phyloP scores from a whole-genome alignment of 495 filamentous ascomycete genomes.

The Penicillium alfredii region DNA sequence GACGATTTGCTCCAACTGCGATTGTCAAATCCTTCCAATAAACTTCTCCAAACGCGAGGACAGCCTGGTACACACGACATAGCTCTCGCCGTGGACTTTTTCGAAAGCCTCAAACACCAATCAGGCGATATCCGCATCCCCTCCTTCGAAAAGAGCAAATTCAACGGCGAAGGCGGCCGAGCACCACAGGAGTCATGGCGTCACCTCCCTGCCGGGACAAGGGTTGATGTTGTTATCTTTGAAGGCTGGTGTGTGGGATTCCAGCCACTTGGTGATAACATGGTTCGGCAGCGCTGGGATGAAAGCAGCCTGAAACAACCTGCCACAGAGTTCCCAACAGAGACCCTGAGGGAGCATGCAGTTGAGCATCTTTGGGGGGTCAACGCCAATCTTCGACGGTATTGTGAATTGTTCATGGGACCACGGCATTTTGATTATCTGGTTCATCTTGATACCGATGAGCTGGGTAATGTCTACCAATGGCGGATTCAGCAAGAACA shows the following conservation, averaged over 20 bases:
- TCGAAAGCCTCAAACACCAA: conserved; percentile 4
- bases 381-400: conserved; percentile 8
- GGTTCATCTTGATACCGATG: conserved; percentile 13
- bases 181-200: conserved; percentile 7
- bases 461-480: conserved; percentile 15
- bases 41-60: conserved; percentile 11
- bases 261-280: conserved; percentile 5
- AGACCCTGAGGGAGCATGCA: conserved; percentile 11
- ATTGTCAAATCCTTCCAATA: conserved; percentile 6
- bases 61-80: conserved; percentile 16
- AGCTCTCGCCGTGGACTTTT: conserved; percentile 9
- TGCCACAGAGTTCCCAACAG: conserved; percentile 2
- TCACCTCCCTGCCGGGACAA: conserved; percentile 1
- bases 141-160: conserved; percentile 16
- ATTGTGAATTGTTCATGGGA: conserved; percentile 15
- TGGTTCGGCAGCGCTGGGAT: conserved; percentile 4
- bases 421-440: conserved; percentile 11
- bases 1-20: conserved; percentile 9
- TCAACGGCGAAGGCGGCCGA: conserved; percentile 15
- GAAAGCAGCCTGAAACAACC: background rate
- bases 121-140: conserved; percentile 7
- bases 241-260: conserved; percentile 21
- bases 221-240: conserved; percentile 12
- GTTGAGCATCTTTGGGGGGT: conserved; percentile 9
- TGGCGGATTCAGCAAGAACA: conserved; percentile 16